Evolutionary conservation across 202 grass and related monocot species (phyloP), one percentile per base, ranked within the genome.

Genomic region (Zoysia matrella): DNA sequence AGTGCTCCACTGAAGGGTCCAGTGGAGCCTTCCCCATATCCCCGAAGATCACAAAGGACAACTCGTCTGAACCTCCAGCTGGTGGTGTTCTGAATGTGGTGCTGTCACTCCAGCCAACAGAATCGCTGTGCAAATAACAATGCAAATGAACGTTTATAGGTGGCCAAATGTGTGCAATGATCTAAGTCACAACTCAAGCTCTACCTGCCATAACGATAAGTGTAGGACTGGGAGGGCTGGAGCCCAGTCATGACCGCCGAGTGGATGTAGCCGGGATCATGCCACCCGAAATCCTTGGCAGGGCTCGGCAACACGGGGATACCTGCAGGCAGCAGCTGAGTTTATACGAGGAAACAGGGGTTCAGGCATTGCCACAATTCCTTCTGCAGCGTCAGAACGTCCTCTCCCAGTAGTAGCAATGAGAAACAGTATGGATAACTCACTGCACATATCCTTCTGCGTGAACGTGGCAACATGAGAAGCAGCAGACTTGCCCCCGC

Each of bases 1-100:
- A 97, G 79, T 97, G 94, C 43, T 97, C 94, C 12, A 92, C 89
- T 2, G 91, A 97, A 39, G 81, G 73, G 43, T 97, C 94, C 12
- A 94, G 82, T 5, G 94, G 94, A 88, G 94, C 91, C 82, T 97
- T 97, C 80, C 94, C 89, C 94, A 97, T 97, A n/a, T 97, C 94
- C 74, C 94, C 94, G 40, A 85, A 97, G 66, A 91, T 62, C 42
- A 97, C 75, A 48, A 92, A 94, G 14, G 67, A 76, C 6, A 82
- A 56, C 72, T 94, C 82, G 7, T 84, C 84, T 52, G 89, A 90
- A 64, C 91, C 94, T 67, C 69, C 84, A 61, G 89, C 89, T 13
- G 94, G 80, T 80, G 94, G 89, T 44, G 87, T 97, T 84, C 60
- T 94, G 65, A 97, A 94, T 60, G 77, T 77, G 4, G 15, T 13